phyloP scores from a whole-genome alignment of 805 yeast species.

The Isabelozyma heimii region DNA sequence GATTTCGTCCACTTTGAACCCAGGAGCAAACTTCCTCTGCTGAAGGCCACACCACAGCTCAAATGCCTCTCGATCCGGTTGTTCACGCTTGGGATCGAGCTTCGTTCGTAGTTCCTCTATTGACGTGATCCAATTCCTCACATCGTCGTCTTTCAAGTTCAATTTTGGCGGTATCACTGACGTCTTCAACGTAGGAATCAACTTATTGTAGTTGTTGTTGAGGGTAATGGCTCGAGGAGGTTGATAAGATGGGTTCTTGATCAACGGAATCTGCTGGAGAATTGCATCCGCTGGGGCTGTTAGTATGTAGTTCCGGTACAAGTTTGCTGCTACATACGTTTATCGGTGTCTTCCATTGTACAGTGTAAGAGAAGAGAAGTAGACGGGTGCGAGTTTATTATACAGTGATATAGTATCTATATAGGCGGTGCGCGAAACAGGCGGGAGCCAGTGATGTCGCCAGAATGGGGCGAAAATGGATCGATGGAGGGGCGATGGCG shows the following conservation, averaged over 20 bases:
- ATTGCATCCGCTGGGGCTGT: slow-evolving; percentile 41
- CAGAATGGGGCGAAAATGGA: not conserved
- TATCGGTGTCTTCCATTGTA: slow-evolving; percentile 19
- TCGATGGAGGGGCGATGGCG: too few species aligned
- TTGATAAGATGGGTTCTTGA: slow-evolving; percentile 48
- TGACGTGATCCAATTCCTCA: slow-evolving; percentile 25
- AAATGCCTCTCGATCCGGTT: slow-evolving; percentile 13
- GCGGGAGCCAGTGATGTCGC: not conserved
- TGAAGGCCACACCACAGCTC: slow-evolving; percentile 28
- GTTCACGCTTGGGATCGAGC: slow-evolving; percentile 6
- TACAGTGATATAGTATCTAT: not conserved
- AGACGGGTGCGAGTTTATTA: not conserved
- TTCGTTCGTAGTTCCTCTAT: slow-evolving; percentile 13
- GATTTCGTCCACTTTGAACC: slow-evolving; percentile 30
- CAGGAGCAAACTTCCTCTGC: slow-evolving; percentile 39
- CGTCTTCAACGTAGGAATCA: slow-evolving; percentile 30
- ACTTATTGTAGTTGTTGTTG: slow-evolving; percentile 44
- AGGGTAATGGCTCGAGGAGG: slow-evolving; percentile 57
- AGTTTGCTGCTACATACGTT: slow-evolving; percentile 13
- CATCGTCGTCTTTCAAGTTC: slow-evolving; percentile 20
- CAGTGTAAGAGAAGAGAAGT: not conserved
- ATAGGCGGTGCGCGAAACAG: too few species aligned
- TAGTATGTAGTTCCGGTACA: slow-evolving; percentile 4
- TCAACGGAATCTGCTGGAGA: slow-evolving; percentile 53
- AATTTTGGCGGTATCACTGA: slow-evolving; percentile 38